These are phyloP conservation scores for Globisporangium echinulatum DNA, from an alignment of 352 stramenopile species.

Conservation along the genomic window DNA sequence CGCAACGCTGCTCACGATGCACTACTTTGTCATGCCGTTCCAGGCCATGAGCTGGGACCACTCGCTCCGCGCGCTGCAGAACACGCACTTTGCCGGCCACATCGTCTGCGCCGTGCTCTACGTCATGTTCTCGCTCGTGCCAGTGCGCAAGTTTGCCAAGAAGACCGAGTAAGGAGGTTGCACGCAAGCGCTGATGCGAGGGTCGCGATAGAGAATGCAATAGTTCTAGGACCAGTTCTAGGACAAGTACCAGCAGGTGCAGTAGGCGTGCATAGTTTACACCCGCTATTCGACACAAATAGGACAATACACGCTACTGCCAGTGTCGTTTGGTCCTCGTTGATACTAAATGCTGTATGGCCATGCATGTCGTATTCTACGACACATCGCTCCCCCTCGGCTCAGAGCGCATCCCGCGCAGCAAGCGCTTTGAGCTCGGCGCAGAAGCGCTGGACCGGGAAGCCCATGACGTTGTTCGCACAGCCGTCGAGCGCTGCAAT, in stretches of 20 bases:
- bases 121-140: slow-evolving; percentile 60
- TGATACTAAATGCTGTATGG: no score
- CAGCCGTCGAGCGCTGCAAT: slow-evolving; percentile 77
- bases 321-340: no score
- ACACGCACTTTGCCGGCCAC: slow-evolving; percentile 66
- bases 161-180: slow-evolving; percentile 35
- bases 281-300: no score
- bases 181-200: no score
- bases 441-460: slow-evolving; percentile 77
- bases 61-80: slow-evolving; percentile 53
- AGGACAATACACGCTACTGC: no score
- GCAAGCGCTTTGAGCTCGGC: slow-evolving; percentile 45
- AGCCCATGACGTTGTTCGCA: slow-evolving; percentile 90
- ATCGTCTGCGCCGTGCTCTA: slow-evolving; percentile 61
- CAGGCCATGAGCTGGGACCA: slow-evolving; percentile 66
- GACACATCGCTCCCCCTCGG: no score
- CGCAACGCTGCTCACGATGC: slow-evolving; percentile 39
- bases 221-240: no score
- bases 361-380: no score
- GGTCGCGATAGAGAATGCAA: no score
- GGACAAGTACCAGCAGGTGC: no score
- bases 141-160: slow-evolving; percentile 44
- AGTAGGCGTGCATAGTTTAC: no score
- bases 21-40: slow-evolving; percentile 75
- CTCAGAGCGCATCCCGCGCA: slow-evolving; percentile 30